Conservation (phyloP, 768 basidiomycete species). For the Amanita muscaria region DNA sequence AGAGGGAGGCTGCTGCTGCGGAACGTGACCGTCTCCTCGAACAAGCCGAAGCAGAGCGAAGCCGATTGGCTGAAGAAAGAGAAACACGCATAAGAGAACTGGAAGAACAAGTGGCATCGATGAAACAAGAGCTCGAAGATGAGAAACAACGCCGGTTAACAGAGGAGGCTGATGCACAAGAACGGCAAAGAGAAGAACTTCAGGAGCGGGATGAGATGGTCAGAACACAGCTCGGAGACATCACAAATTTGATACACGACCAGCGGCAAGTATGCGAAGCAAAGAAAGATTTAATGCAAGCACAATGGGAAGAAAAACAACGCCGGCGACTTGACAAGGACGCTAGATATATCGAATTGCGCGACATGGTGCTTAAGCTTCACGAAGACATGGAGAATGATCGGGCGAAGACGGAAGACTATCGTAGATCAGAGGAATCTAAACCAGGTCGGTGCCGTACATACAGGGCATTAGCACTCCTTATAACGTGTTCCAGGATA, state of each 20-base stretch:
- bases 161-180: conserved; percentile 54
- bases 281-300: conserved; percentile 53
- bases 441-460: conserved; percentile 42
- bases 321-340: conserved; percentile 52
- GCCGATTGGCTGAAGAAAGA: conserved; percentile 37
- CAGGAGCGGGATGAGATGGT: conserved; percentile 53
- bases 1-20: conserved; percentile 42
- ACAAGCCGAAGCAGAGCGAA: conserved; percentile 41
- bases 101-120: conserved; percentile 51
- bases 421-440: conserved; percentile 39
- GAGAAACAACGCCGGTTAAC: conserved; percentile 50
- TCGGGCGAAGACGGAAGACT: conserved; percentile 42
- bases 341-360: conserved; percentile 42
- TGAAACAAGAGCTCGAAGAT: conserved; percentile 51
- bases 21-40: conserved; percentile 47
- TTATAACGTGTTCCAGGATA: conserved; percentile 32
- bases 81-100: conserved; percentile 48
- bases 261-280: conserved; percentile 49
- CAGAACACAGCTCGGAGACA: conserved; percentile 54
- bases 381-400: conserved; percentile 47
- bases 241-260: conserved; percentile 66
- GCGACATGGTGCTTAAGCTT: conserved; percentile 53
- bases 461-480: conserved; percentile 10
- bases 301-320: conserved; percentile 57
- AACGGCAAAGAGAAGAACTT: conserved; percentile 48